phyloP scores from a whole-genome alignment of 495 filamentous ascomycete genomes.

The Pseudevernia furfuracea region DNA sequence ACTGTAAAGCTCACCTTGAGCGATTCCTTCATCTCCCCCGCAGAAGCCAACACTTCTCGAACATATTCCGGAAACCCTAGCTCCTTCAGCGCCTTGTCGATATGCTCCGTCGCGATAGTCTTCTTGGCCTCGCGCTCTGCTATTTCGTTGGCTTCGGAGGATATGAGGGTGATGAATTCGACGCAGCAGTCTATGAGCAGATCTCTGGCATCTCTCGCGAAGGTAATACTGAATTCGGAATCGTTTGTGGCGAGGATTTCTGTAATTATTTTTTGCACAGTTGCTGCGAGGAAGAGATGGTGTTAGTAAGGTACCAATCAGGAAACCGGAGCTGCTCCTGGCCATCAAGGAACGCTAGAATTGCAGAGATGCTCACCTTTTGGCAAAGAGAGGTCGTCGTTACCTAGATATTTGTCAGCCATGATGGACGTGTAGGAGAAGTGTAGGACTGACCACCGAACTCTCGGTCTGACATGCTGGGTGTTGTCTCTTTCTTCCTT shows the following conservation, averaged over 20 bases:
- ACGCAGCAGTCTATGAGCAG: conserved; percentile 97
- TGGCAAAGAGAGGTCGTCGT: conserved; percentile 88
- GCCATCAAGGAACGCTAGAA: neutral
- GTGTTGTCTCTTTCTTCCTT: neutral
- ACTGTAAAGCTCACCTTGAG: conserved; percentile 59
- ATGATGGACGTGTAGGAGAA: conserved; percentile 1
- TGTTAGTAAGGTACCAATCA: conserved; percentile 3
- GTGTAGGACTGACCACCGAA: conserved; percentile 56
- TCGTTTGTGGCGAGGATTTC: conserved; percentile 72
- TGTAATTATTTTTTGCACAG: conserved; percentile 93
- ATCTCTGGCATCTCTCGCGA: conserved; percentile 90
- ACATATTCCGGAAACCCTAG: conserved; percentile 91
- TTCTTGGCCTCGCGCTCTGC: conserved; percentile 98
- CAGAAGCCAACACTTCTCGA: conserved; percentile 73
- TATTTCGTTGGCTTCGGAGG: conserved; percentile 96
- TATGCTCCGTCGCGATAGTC: conserved; percentile 94
- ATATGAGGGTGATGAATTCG: conserved; percentile 96
- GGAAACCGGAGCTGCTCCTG: neutral
- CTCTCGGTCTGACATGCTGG: conserved; percentile 83
- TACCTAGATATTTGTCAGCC: conserved; percentile 44
- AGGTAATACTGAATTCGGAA: conserved; percentile 50
- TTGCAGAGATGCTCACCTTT: conserved; percentile 57
- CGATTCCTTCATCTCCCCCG: conserved; percentile 84
- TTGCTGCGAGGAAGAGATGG: conserved; percentile 49
- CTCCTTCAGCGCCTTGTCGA: conserved; percentile 82